Evolutionary conservation across 2,329 filamentous ascomycete species (phyloP).

Genomic region (Colletotrichum lindemuthianum): DNA sequence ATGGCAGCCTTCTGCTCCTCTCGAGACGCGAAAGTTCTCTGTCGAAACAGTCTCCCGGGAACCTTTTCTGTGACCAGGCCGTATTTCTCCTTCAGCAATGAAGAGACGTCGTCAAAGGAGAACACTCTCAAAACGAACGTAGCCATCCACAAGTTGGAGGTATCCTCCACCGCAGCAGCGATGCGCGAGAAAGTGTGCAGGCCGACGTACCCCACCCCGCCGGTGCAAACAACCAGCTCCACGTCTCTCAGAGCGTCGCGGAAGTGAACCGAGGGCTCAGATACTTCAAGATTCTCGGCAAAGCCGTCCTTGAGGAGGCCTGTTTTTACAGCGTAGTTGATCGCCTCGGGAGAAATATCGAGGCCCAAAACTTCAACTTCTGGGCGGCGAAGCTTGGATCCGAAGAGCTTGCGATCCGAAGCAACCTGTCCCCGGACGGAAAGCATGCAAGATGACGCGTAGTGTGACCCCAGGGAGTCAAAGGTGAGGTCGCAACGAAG

Average conservation of each 20-base stretch:
- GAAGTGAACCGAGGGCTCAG: neutral
- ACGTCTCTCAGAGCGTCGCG: neutral
- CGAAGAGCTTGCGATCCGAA: conserved; percentile 11
- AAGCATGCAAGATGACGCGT: neutral
- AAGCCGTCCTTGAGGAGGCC: neutral
- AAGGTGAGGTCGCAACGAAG: conserved; percentile 12
- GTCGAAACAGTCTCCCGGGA: conserved; percentile 2
- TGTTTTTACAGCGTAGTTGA: conserved; percentile 3
- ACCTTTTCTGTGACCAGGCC: conserved; percentile 19
- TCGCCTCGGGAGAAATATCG: conserved; percentile 8
- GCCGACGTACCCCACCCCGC: conserved; percentile 23
- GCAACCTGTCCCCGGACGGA: neutral
- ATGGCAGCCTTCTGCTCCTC: conserved; percentile 20
- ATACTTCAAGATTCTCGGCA: conserved; percentile 11
- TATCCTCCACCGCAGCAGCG: neutral
- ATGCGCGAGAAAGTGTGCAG: neutral
- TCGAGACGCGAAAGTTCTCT: conserved; percentile 11
- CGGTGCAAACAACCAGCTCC: conserved; percentile 14
- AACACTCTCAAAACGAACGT: conserved; percentile 25
- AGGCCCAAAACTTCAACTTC: neutral
- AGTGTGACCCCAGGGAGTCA: neutral
- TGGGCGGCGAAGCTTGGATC: neutral
- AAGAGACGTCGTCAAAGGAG: conserved; percentile 12
- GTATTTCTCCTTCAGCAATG: neutral
- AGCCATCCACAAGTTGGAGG: conserved; percentile 9